Evolutionary conservation across 1,284 basidiomycete genomes (phyloP), one percentile per base, ranked within the genome.

Genomic region (Ganoderma sp.): DNA sequence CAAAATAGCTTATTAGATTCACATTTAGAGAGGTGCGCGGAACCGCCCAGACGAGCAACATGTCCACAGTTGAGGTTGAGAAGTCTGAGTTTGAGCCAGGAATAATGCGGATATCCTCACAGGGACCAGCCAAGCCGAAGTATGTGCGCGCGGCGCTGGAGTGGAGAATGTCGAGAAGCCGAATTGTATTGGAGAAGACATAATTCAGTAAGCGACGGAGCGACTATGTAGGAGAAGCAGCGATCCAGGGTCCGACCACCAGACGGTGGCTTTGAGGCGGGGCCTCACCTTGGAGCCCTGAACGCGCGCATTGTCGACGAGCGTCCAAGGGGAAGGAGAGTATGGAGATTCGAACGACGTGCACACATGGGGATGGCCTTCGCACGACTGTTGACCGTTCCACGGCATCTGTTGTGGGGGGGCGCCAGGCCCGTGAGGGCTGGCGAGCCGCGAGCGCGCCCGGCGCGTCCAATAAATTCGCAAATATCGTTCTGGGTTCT

Each of bases 401-500:
- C 19, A 58, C 37, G 56, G 56, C 37, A 58, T 39, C 32, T 39
- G 56, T 58, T 34, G 9, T 3, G 34, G 19, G 12, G 54, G 54
- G 28, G n/a, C 56, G 32, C 19, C 56, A 56, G 52, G 52, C 52
- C 52, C 52, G 32, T 12, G 22, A 50, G 48, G 48, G 48, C 48
- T 52, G 48, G 48, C 48, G 48, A 39, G 56, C 32, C 34, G 34
- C 56, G 34, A 58, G 34, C 34, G 56, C 56, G 34, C 32, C 28
- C 0, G 56, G 56, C 56, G 56, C 56, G 37, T 58, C 56, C 32
- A 58, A 58, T 39, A 58, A n/a, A 12, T 58, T n/a, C 56, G n/a
- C 34, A 37, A 37, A 39, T 39, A 10, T 58, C n/a, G 37, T 10
- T 37, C 17, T 32, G 32, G 19, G 10, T 39, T 37, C 34, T 37